Evolutionary conservation across 225 moss, liverwort and hornwort genomes (phyloP), one percentile per base, ranked within the genome.

Genomic region (Ulota crispa): DNA sequence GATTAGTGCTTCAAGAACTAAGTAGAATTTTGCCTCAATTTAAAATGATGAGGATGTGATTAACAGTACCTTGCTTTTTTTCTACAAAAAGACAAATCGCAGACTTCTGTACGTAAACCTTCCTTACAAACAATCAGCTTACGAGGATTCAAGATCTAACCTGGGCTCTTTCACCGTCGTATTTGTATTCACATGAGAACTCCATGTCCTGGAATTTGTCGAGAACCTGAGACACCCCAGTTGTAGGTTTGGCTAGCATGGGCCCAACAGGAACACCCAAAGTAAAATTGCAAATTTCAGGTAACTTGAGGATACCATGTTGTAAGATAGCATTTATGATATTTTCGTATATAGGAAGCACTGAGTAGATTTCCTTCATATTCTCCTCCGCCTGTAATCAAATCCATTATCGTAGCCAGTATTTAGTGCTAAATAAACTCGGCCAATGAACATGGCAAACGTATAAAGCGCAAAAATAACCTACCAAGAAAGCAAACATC

Each of bases 111-210:
- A 31, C 20, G 37, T 23, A 23, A 24, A 68, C n/a, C 76, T 34
- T 54, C 32, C 64, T 50, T 6, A 27, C 50, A 72, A 20, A 61
- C 64, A 77, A 78, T 54, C 70, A 63, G 75, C 30, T 55, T 36
- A n/a, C 7, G 26, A 39, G 68, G 45, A 77, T 37, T 50, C 76
- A 59, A 77, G 50, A 68, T 14, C 73, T 63, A 81, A 96, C 99
- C 95, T 99, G 99, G 45, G 94, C 94, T 89, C 99, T 89, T 85
- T 99, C 96, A 81, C 96, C 99, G 69, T 99, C 96, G 76, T 99
- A 99, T 90, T 99, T 99, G 86, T 99, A 99, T 88, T 99, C 99
- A 88, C 99, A 99, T 18, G 99, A 96, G 67, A 99, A 99, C 64
- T 91, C 90, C 74, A 91, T 89, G 43, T 92, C 96, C 90, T 99